Evolutionary conservation across 257 asterid species (phyloP).

Genomic region (Galeopsis tetrahit): DNA sequence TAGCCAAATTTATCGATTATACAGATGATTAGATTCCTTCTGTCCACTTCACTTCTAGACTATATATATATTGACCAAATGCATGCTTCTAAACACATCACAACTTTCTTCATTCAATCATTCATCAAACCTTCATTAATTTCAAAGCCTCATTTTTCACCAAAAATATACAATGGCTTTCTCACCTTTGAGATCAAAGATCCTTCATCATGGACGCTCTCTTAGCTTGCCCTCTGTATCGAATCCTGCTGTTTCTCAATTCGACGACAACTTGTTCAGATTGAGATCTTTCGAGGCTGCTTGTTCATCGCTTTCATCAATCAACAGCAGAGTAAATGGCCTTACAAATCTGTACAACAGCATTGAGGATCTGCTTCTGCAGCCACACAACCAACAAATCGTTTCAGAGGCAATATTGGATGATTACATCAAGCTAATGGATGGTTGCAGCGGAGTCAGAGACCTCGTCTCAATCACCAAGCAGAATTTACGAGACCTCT

Average conservation of each 20-base stretch:
- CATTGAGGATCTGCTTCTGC: slow-evolving; percentile 38
- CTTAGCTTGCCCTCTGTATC: slow-evolving; percentile 49
- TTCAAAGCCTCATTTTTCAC: slow-evolving; percentile 21
- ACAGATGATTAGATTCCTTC: slow-evolving; percentile 33
- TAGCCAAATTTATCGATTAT: slow-evolving; percentile 19
- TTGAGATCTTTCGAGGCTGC: slow-evolving; percentile 36
- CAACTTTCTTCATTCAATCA: slow-evolving; percentile 26
- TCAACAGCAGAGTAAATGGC: slow-evolving; percentile 28
- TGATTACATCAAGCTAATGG: slow-evolving; percentile 40
- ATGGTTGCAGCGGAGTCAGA: slow-evolving; percentile 37
- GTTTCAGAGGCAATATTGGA: slow-evolving; percentile 39
- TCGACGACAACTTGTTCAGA: slow-evolving; percentile 36
- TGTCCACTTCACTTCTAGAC: slow-evolving; percentile 9
- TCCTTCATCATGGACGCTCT: slow-evolving; percentile 49
- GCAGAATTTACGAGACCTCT: slow-evolving; percentile 32
- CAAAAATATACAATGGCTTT: slow-evolving; percentile 39
- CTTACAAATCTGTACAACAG: slow-evolving; percentile 37
- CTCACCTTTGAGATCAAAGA: slow-evolving; percentile 49
- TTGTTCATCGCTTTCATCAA: slow-evolving; percentile 35
- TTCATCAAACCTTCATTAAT: neutral
- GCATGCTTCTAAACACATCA: slow-evolving; percentile 10
- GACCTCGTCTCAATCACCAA: slow-evolving; percentile 38
- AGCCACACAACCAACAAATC: slow-evolving; percentile 35
- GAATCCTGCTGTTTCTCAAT: slow-evolving; percentile 39
- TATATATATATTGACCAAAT: slow-evolving; percentile 12